phyloP scores from a whole-genome alignment of 2,329 filamentous ascomycete genomes.

The Leptographium procerum region DNA sequence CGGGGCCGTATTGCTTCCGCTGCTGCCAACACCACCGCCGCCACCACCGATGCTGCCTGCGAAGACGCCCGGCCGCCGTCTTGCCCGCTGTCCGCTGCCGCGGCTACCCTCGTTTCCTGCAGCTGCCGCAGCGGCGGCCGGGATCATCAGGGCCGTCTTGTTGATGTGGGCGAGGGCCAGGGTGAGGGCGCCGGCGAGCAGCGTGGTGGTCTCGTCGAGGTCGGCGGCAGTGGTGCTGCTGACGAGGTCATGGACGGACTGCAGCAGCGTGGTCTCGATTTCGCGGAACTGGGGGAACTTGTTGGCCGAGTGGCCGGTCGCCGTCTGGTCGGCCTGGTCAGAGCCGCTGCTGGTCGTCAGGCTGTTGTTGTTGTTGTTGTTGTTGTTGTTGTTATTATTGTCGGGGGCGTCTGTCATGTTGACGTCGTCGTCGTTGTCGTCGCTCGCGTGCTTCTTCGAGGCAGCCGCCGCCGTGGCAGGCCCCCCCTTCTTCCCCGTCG shows the following conservation, averaged over 20 bases:
- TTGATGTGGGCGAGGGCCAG: constrained; percentile 85
- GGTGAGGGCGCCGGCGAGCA: constrained; percentile 83
- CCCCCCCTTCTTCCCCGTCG: neutral
- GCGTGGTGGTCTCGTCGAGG: constrained; percentile 66
- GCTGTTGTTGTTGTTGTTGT: constrained; percentile 9
- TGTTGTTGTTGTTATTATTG: neutral
- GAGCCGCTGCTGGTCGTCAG: neutral
- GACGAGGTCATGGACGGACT: constrained; percentile 64
- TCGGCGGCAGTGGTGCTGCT: constrained; percentile 52
- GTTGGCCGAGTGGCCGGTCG: constrained; percentile 47
- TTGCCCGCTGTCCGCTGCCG: neutral
- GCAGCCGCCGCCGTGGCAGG: constrained; percentile 14
- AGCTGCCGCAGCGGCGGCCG: neutral
- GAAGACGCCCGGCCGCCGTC: neutral
- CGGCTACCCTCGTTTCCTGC: neutral
- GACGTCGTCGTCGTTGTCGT: constrained; percentile 8
- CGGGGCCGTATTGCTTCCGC: constrained; percentile 12
- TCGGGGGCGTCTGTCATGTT: neutral
- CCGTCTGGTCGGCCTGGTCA: constrained; percentile 6
- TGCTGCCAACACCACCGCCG: constrained; percentile 23
- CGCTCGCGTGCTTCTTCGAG: constrained; percentile 24
- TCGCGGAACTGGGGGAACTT: constrained; percentile 89
- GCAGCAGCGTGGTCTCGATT: constrained; percentile 70
- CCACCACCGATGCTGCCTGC: too few species aligned
- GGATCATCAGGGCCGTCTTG: constrained; percentile 39